A percentile compares a stretch with the other conserved stretches of the same genome.
Evolutionary conservation across 23 red algal genomes (phyloP).

Genomic region (Gracilaria vermiculophylla): DNA sequence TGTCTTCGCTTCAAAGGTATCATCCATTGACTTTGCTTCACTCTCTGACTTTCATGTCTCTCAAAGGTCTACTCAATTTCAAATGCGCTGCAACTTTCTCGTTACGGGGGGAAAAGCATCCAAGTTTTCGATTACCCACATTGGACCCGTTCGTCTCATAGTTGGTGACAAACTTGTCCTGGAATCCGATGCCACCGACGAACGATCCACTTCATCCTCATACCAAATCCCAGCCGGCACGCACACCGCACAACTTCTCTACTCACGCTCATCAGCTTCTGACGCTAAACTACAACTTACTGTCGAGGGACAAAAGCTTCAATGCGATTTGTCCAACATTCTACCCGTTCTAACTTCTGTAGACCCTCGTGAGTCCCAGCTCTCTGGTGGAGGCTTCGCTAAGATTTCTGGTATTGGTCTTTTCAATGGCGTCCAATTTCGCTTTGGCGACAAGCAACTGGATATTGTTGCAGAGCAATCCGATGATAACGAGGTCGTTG

Average conservation of each 20-base stretch:
- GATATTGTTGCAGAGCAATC: slow-evolving; percentile 7
- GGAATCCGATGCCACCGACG: slow-evolving; percentile 11
- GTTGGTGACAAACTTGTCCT: slow-evolving; percentile 29
- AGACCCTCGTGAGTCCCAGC: slow-evolving; percentile 24
- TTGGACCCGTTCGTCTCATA: slow-evolving; percentile 29
- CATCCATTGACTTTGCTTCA: slow-evolving; percentile 21
- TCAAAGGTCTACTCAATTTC: slow-evolving; percentile 5
- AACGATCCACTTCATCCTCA: background rate
- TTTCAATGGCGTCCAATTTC: slow-evolving; percentile 39
- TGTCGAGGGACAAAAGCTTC: background rate
- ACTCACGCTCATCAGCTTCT: slow-evolving; percentile 30
- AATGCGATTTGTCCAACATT: slow-evolving; percentile 40
- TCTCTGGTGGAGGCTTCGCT: slow-evolving; percentile 35
- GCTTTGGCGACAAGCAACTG: slow-evolving; percentile 20
- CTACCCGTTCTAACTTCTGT: slow-evolving; percentile 40
- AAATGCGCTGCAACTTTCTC: slow-evolving; percentile 49
- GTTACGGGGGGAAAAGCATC: slow-evolving; percentile 5
- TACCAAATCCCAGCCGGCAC: slow-evolving; percentile 5
- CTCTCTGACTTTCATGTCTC: slow-evolving; percentile 17
- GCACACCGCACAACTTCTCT: slow-evolving; percentile 41
- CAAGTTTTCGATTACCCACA: slow-evolving; percentile 31
- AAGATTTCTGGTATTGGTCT: slow-evolving; percentile 54
- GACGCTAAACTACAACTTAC: slow-evolving; percentile 48
- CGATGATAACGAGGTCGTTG: background rate
- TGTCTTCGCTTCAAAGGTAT: slow-evolving; percentile 24